Percentiles rank a stretch among this genome's conserved stretches.
Conservation (phyloP, 2,329 filamentous ascomycete species). For the Trichoderma koningiopsis region DNA sequence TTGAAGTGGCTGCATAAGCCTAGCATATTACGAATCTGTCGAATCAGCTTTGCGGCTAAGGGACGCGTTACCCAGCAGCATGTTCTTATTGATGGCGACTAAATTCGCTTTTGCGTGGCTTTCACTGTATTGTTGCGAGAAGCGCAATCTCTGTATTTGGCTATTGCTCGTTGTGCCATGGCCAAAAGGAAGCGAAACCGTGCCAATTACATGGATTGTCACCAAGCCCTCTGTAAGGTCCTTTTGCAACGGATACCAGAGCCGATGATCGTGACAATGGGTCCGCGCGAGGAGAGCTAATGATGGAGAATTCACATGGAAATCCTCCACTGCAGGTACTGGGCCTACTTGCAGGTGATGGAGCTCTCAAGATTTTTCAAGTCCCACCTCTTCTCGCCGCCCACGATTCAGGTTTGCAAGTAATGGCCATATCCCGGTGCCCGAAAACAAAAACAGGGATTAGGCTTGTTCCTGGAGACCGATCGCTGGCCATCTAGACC, state of each 20-base stretch:
- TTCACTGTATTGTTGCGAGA: constrained; percentile 7
- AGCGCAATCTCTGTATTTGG: background rate
- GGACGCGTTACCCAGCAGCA: background rate
- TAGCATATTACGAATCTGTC: background rate
- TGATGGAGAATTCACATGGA: constrained; percentile 19
- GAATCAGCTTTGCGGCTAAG: constrained; percentile 9
- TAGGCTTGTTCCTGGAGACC: constrained; percentile 18
- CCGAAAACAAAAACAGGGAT: background rate
- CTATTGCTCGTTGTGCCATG: background rate
- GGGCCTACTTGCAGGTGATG: background rate
- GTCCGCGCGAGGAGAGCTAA: background rate
- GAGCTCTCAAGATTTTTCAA: constrained; percentile 21
- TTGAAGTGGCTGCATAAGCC: constrained; percentile 4
- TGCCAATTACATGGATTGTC: background rate
- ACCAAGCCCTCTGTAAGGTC: background rate
- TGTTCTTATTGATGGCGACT: background rate
- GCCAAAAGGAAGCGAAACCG: background rate
- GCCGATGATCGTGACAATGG: constrained; percentile 12
- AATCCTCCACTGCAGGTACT: background rate
- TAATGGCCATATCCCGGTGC: background rate
- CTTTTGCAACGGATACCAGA: background rate
- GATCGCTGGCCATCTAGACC: constrained; percentile 30
- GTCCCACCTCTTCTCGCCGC: constrained; percentile 17
- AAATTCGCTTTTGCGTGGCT: background rate
- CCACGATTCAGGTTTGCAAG: constrained; percentile 4